phyloP scores from a whole-genome alignment of 495 filamentous ascomycete genomes.

The Platismatia glauca region DNA sequence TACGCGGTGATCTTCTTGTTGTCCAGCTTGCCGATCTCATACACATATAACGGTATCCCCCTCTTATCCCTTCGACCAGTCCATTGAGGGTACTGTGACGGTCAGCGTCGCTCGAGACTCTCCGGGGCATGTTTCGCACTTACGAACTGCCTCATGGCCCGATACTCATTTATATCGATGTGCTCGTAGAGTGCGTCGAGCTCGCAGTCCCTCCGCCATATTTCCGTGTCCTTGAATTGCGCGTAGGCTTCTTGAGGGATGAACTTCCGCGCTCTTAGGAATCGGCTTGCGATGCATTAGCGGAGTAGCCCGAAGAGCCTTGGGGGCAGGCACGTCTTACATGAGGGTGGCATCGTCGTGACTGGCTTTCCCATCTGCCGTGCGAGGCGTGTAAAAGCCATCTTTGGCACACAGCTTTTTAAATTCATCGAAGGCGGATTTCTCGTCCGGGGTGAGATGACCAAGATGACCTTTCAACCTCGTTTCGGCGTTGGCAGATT shows the following conservation, averaged over 20 bases:
- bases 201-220: constrained; percentile 73
- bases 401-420: constrained; percentile 20
- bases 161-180: constrained; percentile 74
- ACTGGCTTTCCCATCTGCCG: constrained; percentile 15
- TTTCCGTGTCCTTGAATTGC: constrained; percentile 84
- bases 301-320: background rate
- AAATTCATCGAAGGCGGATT: constrained; percentile 18
- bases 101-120: background rate
- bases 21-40: constrained; percentile 73
- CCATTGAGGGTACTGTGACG: constrained; percentile 80
- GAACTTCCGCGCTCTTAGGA: constrained; percentile 24
- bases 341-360: constrained; percentile 25
- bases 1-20: constrained; percentile 71
- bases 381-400: constrained; percentile 16
- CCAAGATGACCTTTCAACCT: constrained; percentile 24
- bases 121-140: constrained; percentile 19
- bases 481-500: constrained; percentile 16
- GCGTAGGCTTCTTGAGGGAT: constrained; percentile 46
- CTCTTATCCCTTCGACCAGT: constrained; percentile 78
- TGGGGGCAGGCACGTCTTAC: constrained; percentile 1
- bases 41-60: constrained; percentile 84
- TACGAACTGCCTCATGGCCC: constrained; percentile 67
- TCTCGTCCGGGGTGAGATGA: constrained; percentile 21
- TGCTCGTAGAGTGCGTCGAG: constrained; percentile 66
- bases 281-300: constrained; percentile 20